Conservation (phyloP, 176 grass and related monocot species). For the Cenchrus fungigraminus region DNA sequence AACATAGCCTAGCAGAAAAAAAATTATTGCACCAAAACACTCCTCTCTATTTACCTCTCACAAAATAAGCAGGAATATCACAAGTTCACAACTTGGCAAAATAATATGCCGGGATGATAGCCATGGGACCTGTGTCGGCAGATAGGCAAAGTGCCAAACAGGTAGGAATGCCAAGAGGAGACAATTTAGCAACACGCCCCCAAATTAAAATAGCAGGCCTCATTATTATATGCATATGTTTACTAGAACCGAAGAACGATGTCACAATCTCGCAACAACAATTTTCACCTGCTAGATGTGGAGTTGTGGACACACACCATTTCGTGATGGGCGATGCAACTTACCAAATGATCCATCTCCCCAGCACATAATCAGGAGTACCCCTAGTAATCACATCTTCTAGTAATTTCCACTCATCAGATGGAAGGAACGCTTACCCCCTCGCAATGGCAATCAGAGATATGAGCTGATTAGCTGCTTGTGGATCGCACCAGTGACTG, state of each 20-base stretch:
- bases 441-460: neutral
- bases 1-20: too few species aligned
- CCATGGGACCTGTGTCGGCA: too few species aligned
- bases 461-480: constrained; percentile 10
- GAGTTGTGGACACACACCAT: neutral
- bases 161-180: neutral
- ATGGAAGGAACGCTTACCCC: neutral
- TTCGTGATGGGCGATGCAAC: neutral
- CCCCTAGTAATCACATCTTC: neutral
- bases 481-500: neutral
- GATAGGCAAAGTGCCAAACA: neutral
- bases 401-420: too few species aligned
- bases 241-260: constrained; percentile 3
- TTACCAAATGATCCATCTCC: neutral
- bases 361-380: neutral
- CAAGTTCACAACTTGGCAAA: neutral
- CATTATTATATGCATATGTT: neutral
- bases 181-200: neutral
- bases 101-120: neutral
- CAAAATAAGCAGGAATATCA: neutral
- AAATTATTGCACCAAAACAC: neutral
- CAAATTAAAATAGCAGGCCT: neutral
- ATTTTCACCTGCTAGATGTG: neutral
- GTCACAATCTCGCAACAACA: neutral
- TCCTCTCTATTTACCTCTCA: neutral